Evolutionary conservation across 2,329 filamentous ascomycete species (phyloP), one percentile per base, ranked within the genome.

Genomic region (Didymella keratinophila): DNA sequence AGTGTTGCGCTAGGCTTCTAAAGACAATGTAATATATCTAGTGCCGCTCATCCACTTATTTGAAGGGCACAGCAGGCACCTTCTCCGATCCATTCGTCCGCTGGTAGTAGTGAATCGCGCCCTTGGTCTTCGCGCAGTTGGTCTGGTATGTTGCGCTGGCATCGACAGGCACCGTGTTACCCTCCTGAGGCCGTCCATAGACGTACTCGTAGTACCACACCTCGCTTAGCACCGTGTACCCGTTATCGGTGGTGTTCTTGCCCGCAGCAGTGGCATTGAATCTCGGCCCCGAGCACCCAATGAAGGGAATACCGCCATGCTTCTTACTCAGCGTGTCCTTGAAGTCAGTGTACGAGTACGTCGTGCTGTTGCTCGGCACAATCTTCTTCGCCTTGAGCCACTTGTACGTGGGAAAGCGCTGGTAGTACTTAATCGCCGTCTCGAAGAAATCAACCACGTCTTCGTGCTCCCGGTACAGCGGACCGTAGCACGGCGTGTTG

Each of bases 191-290:
- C 16, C 80, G 74, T 3, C 87, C 87, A 54, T 80, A 81, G 2
- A 68, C 83, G 72, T 89, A 83, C 72, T 84, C 81, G 68, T 88
- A 89, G 69, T 89, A 90, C 86, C 87, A 90, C 12, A 87, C 80
- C 79, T 90, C 87, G 58, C 72, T 82, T 46, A 90, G 64, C 30
- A 82, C 78, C 1, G 86, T 89, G 61, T 77, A 77, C 1, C 87
- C 87, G 55, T 78, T 82, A 66, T 89, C 87, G 2, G 69, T 67
- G 2, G 81, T 82, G 20, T 83, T 82, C 59, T 75, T 79, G 2
- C 87, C 87, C 8, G 82, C 84, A 20, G 71, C 80, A 14, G 87
- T 89, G 62, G 82, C 78, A 70, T 89, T 89, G 73, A 82, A 89
- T 21, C 79, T 71, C 9, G 86, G 83, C 0, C 87, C 87, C 0